Evolutionary conservation across 2,329 filamentous ascomycete genomes (phyloP).

Genomic region (Cytospora schulzeri): DNA sequence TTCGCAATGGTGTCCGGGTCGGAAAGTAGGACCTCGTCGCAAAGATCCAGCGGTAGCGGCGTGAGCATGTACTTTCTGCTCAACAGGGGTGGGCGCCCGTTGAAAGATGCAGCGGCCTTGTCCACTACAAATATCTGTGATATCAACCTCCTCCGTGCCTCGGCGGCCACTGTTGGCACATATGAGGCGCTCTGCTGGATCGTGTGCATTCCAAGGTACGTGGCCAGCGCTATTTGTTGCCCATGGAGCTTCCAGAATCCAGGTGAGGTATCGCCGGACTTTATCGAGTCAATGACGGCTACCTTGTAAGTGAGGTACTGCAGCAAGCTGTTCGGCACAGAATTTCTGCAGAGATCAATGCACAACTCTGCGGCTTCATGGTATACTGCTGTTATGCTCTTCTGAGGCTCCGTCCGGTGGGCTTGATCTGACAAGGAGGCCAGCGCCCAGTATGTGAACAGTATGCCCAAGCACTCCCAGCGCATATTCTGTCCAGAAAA

Average conservation of each 20-base stretch:
- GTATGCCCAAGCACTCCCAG: constrained; percentile 47
- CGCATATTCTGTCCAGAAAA: constrained; percentile 43
- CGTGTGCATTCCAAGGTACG: constrained; percentile 41
- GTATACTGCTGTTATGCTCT: constrained; percentile 32
- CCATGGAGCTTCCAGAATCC: constrained; percentile 42
- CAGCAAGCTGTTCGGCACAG: constrained; percentile 41
- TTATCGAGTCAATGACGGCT: constrained; percentile 40
- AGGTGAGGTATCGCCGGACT: constrained; percentile 43
- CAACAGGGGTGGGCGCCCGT: constrained; percentile 56
- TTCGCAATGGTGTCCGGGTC: constrained; percentile 44
- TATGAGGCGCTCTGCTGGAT: constrained; percentile 33
- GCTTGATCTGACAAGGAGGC: constrained; percentile 14
- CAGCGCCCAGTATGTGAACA: constrained; percentile 36
- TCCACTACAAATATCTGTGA: constrained; percentile 47
- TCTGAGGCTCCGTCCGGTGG: constrained; percentile 3
- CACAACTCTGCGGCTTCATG: constrained; percentile 34
- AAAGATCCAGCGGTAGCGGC: constrained; percentile 56
- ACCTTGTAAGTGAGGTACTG: constrained; percentile 42
- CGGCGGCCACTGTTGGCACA: constrained; percentile 39
- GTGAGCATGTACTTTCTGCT: constrained; percentile 56
- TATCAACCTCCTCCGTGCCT: constrained; percentile 41
- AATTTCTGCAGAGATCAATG: constrained; percentile 37
- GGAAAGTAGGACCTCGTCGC: constrained; percentile 50
- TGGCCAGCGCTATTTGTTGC: constrained; percentile 41
- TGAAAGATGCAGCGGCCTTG: constrained; percentile 53